Conservation (phyloP, 2,329 filamentous ascomycete species). For the Venturia asperata region DNA sequence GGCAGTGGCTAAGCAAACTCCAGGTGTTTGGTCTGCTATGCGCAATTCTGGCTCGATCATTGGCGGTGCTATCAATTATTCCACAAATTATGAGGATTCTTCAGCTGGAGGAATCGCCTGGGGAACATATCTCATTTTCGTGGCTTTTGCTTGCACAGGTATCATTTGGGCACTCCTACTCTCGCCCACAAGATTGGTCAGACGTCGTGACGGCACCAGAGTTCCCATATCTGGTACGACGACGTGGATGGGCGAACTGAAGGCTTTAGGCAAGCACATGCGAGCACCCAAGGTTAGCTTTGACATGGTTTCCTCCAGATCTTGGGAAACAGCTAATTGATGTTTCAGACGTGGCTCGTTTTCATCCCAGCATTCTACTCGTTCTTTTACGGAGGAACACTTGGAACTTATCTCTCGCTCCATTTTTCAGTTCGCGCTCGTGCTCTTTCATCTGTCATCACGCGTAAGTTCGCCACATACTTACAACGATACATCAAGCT, state of each 20-base stretch:
- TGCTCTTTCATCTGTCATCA: constrained; percentile 40
- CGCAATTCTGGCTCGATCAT: neutral
- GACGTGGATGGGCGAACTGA: neutral
- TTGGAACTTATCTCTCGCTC: constrained; percentile 52
- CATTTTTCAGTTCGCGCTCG: constrained; percentile 66
- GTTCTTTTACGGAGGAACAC: neutral
- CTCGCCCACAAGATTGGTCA: neutral
- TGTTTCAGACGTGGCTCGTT: neutral
- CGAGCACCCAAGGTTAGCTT: constrained; percentile 1
- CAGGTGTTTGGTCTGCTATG: constrained; percentile 8
- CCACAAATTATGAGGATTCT: constrained; percentile 1
- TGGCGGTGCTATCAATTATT: constrained; percentile 3
- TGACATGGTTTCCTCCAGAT: no score
- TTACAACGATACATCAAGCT: neutral
- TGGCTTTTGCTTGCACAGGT: neutral
- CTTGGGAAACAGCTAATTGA: neutral
- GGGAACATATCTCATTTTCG: constrained; percentile 7
- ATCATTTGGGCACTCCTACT: constrained; percentile 3
- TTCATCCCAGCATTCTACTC: constrained; percentile 10
- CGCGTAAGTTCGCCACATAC: neutral
- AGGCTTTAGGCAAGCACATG: neutral
- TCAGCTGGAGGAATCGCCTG: neutral
- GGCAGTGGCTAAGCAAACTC: neutral
- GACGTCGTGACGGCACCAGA: neutral
- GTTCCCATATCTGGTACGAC: neutral